phyloP scores from a whole-genome alignment of 768 basidiomycete species.

The Psilocybe azurescens region DNA sequence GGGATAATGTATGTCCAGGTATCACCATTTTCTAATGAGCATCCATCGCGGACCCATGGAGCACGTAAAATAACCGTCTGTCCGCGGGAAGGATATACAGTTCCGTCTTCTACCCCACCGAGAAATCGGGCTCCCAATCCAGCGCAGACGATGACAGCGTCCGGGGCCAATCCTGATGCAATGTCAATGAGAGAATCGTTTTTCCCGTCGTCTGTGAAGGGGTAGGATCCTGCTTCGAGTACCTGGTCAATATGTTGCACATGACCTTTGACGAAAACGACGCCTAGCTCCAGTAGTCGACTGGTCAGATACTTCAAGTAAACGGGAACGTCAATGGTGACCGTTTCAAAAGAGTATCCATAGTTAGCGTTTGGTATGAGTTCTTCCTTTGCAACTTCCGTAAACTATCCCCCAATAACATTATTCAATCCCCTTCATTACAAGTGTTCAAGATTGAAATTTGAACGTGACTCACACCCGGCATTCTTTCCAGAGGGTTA shows the following conservation, averaged over 20 bases:
- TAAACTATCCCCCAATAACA: slow-evolving; percentile 21
- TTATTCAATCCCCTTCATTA: too few relatives aligned
- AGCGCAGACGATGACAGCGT: slow-evolving; percentile 73
- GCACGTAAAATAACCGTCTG: slow-evolving; percentile 82
- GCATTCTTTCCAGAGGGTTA: slow-evolving; percentile 53
- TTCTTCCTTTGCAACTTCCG: slow-evolving; percentile 41
- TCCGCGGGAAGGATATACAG: slow-evolving; percentile 78
- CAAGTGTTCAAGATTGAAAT: background rate
- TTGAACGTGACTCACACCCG: slow-evolving; percentile 42
- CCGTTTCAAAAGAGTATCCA: slow-evolving; percentile 61
- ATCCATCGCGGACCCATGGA: slow-evolving; percentile 64
- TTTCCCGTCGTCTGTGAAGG: slow-evolving; percentile 10
- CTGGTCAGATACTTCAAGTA: slow-evolving; percentile 70
- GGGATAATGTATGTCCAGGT: slow-evolving; percentile 69
- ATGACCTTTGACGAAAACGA: slow-evolving; percentile 48
- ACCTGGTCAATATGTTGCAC: slow-evolving; percentile 69
- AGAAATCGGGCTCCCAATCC: slow-evolving; percentile 78
- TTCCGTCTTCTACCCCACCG: slow-evolving; percentile 80
- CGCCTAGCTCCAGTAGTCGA: slow-evolving; percentile 62
- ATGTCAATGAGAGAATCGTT: background rate
- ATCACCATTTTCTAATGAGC: slow-evolving; percentile 45
- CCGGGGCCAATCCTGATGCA: slow-evolving; percentile 24
- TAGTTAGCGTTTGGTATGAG: slow-evolving; percentile 45
- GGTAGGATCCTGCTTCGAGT: slow-evolving; percentile 43
- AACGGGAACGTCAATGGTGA: slow-evolving; percentile 65